Evolutionary conservation across 2,329 filamentous ascomycete species (phyloP), one percentile per base, ranked within the genome.

Genomic region (Tolypocladium inflatum): DNA sequence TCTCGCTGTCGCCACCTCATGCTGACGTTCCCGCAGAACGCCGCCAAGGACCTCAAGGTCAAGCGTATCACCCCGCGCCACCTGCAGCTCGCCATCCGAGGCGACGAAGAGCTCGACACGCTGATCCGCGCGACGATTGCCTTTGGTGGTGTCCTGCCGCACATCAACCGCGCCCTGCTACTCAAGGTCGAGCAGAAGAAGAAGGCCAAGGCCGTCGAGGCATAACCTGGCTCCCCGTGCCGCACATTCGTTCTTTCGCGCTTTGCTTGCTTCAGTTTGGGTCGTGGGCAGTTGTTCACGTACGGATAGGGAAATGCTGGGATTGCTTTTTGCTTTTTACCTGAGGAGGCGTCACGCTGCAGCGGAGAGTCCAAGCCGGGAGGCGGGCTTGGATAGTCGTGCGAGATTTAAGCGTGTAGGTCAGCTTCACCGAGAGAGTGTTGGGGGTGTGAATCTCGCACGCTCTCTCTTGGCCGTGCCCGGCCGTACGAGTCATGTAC

Each of bases 51-150:
- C 76, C 89, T 97, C 72, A 99, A 97, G 79, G 94, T 97, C 79
- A 99, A 97, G 87, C 94, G 94, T 77, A 99, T 99, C 77, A 97
- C 93, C 15, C 94, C 94, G 58, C 92, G 94, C 74, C 94, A 99
- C 76, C 80, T 99, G 64, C 94, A 99, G 77, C 89, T 99, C 63
- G 94, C 94, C 68, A 99, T 99, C 72, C 91, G 94, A 70, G 94
- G 94, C 71, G 94, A 99, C 75, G 94, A 99, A 79, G 94, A 99
- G 77, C 83, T 99, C 67, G 94, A 99, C 74, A 97, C 92, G 30
- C 82, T 99, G 59, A 97, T 99, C 73, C 90, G 92, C 68, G 94
- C 94, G 59, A 99, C 94, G 62, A 99, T 99, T 70, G 94, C 94
- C 61, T 97, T 95, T 67, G 94, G 94, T 80, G 94, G 94, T 88